These are phyloP conservation scores for Cladophialophora carrionii DNA, from an alignment of 2,329 filamentous ascomycete species.

Conservation along the genomic window DNA sequence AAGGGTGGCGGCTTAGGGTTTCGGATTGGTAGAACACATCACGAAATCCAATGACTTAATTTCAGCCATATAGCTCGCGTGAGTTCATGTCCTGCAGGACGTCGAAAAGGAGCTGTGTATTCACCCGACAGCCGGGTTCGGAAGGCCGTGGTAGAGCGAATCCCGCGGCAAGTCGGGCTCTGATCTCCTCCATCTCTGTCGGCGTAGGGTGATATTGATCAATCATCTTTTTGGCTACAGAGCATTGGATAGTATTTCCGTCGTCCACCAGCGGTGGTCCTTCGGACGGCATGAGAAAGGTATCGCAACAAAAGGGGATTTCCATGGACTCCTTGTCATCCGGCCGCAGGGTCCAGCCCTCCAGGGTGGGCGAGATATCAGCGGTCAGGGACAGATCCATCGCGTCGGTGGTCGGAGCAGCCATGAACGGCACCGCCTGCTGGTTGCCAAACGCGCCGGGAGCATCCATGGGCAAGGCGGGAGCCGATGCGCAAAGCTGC, in stretches of 20 bases:
- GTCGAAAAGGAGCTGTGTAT: constrained; percentile 40
- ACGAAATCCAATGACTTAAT: neutral
- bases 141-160: constrained; percentile 40
- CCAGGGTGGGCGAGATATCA: neutral
- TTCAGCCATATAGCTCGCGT: neutral
- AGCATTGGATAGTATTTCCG: constrained; percentile 45
- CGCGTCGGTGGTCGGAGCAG: neutral
- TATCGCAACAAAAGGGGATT: constrained; percentile 14
- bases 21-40: neutral
- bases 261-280: constrained; percentile 9
- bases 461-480: neutral
- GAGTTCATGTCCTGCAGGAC: constrained; percentile 13
- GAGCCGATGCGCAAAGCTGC: neutral
- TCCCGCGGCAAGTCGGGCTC: constrained; percentile 43
- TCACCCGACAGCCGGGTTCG: constrained; percentile 45
- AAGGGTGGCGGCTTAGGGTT: constrained; percentile 15
- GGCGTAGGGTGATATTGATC: constrained; percentile 46
- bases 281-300: constrained; percentile 13
- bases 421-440: constrained; percentile 1
- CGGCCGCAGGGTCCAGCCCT: constrained; percentile 13
- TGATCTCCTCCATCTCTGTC: constrained; percentile 45
- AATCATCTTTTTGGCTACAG: constrained; percentile 46
- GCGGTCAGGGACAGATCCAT: constrained; percentile 1
- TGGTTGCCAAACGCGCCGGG: constrained; percentile 2
- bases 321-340: neutral